Evolutionary conservation across 495 filamentous ascomycete genomes (phyloP).

Genomic region (Hypoxylon subgilvum): DNA sequence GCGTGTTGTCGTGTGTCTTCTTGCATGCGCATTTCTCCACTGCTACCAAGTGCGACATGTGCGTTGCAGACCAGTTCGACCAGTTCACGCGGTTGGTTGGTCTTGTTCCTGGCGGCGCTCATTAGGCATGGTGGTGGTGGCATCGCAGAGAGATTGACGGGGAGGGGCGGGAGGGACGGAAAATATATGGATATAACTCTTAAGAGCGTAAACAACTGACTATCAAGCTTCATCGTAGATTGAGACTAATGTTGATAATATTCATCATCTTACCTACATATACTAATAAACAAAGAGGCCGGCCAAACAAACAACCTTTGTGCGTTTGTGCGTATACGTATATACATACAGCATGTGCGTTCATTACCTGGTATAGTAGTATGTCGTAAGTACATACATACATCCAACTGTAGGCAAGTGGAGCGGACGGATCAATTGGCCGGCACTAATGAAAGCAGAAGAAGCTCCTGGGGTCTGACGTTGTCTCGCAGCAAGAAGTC

Average conservation of each 20-base stretch:
- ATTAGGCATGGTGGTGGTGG: conserved; percentile 4
- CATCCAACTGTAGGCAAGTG: conserved; percentile 28
- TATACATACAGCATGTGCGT: conserved; percentile 15
- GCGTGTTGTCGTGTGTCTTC: conserved; percentile 35
- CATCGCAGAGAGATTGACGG: conserved; percentile 1
- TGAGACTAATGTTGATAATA: no score
- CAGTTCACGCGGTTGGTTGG: conserved; percentile 32
- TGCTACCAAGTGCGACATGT: conserved; percentile 37
- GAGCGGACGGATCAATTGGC: conserved; percentile 38
- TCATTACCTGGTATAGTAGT: not conserved
- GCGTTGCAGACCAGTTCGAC: conserved; percentile 37
- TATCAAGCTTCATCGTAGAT: no score
- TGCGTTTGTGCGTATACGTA: no score
- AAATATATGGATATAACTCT: no score
- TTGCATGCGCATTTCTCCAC: conserved; percentile 20
- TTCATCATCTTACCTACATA: no score
- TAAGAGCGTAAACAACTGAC: no score
- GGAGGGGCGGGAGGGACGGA: no score
- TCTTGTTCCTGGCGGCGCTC: conserved; percentile 32
- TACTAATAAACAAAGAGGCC: no score
- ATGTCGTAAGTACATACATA: not conserved
- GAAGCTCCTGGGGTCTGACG: conserved; percentile 37
- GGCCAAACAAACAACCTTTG: no score
- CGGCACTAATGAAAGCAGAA: conserved; percentile 35
- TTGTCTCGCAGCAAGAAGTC: conserved; percentile 39